phyloP scores from a whole-genome alignment of 441 rosid genomes.

The Gossypium schwendimanii region DNA sequence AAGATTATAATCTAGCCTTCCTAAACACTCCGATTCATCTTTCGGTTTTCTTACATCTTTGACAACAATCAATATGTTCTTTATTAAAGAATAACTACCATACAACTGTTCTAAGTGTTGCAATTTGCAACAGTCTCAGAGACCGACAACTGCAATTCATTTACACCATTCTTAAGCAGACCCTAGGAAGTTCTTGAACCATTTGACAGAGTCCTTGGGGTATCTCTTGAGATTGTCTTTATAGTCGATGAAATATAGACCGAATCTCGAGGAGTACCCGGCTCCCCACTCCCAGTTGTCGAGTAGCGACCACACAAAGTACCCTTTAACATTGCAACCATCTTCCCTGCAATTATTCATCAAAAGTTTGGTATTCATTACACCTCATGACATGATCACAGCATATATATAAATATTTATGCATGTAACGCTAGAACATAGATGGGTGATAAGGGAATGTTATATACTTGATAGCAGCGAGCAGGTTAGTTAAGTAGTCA shows the following conservation, averaged over 20 bases:
- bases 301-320: constrained; percentile 79
- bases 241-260: constrained; percentile 82
- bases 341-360: constrained; percentile 54
- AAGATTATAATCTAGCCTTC: not conserved
- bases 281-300: constrained; percentile 96
- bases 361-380: not conserved
- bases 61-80: not conserved
- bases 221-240: constrained; percentile 78
- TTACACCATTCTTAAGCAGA: constrained; percentile 15
- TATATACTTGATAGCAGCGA: constrained; percentile 66
- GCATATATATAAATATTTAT: not conserved
- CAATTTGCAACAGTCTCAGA: not conserved
- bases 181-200: constrained; percentile 79
- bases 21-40: not conserved
- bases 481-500: constrained; percentile 69
- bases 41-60: not conserved
- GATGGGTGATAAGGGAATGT: not conserved
- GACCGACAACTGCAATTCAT: not conserved
- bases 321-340: constrained; percentile 93
- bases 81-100: not conserved
- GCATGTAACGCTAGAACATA: not conserved
- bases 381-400: not conserved
- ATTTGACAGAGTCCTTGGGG: constrained; percentile 76
- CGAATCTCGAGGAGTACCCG: constrained; percentile 84
- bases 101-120: not conserved